A percentile compares a stretch with the other conserved stretches of the same genome.
phyloP scores from a whole-genome alignment of 306 rosid genomes.

The Fagus sylvatica region DNA sequence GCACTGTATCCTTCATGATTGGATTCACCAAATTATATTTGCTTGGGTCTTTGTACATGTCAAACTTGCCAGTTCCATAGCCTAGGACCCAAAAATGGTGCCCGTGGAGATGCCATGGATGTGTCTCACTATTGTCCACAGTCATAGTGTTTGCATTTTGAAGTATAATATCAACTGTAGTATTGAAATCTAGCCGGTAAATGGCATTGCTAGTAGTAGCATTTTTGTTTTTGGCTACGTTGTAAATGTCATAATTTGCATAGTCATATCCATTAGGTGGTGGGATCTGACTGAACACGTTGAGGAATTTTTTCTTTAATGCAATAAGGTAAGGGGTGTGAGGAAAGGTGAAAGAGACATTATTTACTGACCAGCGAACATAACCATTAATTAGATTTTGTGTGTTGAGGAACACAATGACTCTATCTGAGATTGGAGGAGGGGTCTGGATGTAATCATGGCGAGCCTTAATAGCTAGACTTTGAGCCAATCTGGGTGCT shows the following conservation, averaged over 20 bases:
- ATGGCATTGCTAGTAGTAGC: slow-evolving; percentile 53
- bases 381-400: slow-evolving; percentile 44
- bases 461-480: slow-evolving; percentile 64
- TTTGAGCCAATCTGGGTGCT: slow-evolving; percentile 48
- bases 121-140: slow-evolving; percentile 49
- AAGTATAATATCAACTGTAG: slow-evolving; percentile 55
- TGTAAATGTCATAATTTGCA: slow-evolving; percentile 48
- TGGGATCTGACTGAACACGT: slow-evolving; percentile 48
- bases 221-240: slow-evolving; percentile 28
- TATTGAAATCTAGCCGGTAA: slow-evolving; percentile 42
- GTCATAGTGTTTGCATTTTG: slow-evolving; percentile 52
- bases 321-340: slow-evolving; percentile 82
- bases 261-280: slow-evolving; percentile 65
- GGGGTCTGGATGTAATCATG: slow-evolving; percentile 47
- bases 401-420: slow-evolving; percentile 78
- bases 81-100: slow-evolving; percentile 63
- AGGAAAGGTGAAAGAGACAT: slow-evolving; percentile 69
- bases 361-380: slow-evolving; percentile 67
- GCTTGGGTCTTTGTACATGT: slow-evolving; percentile 40
- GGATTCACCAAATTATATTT: slow-evolving; percentile 74
- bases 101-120: slow-evolving; percentile 68
- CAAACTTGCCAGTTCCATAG: slow-evolving; percentile 47
- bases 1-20: slow-evolving; percentile 78
- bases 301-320: slow-evolving; percentile 42
- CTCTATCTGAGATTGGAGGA: slow-evolving; percentile 59